Percentiles rank a stretch among this genome's conserved stretches.
phyloP scores from a whole-genome alignment of 768 basidiomycete species.

The Leccinum longicurvipes region DNA sequence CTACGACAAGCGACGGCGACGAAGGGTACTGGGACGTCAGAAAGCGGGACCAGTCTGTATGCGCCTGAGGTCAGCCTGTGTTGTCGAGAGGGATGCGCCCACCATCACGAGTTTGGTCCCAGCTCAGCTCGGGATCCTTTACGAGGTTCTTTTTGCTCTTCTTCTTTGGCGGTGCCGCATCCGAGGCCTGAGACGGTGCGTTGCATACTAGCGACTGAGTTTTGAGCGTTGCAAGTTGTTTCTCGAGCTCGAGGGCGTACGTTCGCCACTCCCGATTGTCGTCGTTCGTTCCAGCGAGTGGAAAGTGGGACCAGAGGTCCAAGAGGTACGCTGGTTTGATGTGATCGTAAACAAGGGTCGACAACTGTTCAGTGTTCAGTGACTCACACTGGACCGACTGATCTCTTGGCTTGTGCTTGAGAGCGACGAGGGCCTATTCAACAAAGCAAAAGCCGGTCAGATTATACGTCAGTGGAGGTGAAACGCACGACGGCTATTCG shows the following conservation, averaged over 20 bases:
- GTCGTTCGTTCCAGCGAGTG: constrained; percentile 2
- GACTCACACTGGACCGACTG: constrained; percentile 23
- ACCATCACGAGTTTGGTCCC: constrained; percentile 24
- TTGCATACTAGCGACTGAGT: no score
- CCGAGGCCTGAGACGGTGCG: constrained; percentile 17
- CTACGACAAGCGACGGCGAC: constrained; percentile 21
- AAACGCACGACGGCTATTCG: constrained; percentile 26
- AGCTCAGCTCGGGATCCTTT: constrained; percentile 18
- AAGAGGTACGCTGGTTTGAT: constrained; percentile 24
- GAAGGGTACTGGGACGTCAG: constrained; percentile 21
- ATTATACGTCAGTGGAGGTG: background rate
- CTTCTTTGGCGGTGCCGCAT: constrained; percentile 25
- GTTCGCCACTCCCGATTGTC: constrained; percentile 18
- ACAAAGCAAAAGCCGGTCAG: constrained; percentile 6
- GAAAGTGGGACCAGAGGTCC: constrained; percentile 27
- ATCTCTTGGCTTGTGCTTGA: constrained; percentile 26
- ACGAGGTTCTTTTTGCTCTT: constrained; percentile 22
- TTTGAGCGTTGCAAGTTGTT: constrained; percentile 19
- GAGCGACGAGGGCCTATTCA: constrained; percentile 16
- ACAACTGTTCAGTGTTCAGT: no score
- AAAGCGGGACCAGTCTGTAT: constrained; percentile 19
- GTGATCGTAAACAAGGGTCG: background rate
- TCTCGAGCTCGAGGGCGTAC: constrained; percentile 31
- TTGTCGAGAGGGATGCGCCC: background rate
- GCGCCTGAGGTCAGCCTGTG: background rate